Conservation (phyloP, 345 rosid species). For the Cardamine resedifolia region DNA sequence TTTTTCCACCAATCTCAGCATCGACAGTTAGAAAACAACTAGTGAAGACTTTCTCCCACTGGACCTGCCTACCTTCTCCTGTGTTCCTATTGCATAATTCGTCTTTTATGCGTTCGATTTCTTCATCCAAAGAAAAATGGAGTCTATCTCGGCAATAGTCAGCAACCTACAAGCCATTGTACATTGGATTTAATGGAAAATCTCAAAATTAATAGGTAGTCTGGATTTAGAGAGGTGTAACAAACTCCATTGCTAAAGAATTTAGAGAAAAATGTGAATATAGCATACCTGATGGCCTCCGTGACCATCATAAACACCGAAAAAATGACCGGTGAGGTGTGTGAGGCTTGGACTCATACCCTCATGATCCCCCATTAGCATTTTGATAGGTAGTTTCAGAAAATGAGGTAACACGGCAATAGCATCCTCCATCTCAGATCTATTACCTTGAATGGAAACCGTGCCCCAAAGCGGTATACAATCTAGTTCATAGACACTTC, state of each 20-base stretch:
- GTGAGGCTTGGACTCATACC: conserved; percentile 51
- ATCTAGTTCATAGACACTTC: conserved; percentile 85
- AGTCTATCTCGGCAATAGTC: conserved; percentile 73
- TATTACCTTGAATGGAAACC: conserved; percentile 75
- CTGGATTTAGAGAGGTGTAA: conserved; percentile 2
- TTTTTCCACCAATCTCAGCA: conserved; percentile 71
- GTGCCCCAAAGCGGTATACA: conserved; percentile 91
- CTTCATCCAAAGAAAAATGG: conserved; percentile 72
- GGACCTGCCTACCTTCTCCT: conserved; percentile 64
- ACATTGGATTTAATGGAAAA: neutral
- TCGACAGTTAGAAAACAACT: conserved; percentile 77
- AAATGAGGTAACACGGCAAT: conserved; percentile 62
- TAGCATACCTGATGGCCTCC: conserved; percentile 83
- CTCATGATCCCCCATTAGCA: conserved; percentile 71
- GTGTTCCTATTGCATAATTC: conserved; percentile 44
- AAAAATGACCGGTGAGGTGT: conserved; percentile 77
- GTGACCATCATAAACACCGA: conserved; percentile 97
- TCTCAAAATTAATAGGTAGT: neutral
- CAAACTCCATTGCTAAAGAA: neutral
- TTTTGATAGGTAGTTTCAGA: conserved; percentile 65
- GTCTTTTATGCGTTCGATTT: conserved; percentile 52
- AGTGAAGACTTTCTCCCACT: conserved; percentile 75
- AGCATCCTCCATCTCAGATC: conserved; percentile 99
- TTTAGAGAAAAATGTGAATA: neutral
- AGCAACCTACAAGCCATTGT: conserved; percentile 61